phyloP scores from a whole-genome alignment of 805 yeast species.

The Candida golubevii region DNA sequence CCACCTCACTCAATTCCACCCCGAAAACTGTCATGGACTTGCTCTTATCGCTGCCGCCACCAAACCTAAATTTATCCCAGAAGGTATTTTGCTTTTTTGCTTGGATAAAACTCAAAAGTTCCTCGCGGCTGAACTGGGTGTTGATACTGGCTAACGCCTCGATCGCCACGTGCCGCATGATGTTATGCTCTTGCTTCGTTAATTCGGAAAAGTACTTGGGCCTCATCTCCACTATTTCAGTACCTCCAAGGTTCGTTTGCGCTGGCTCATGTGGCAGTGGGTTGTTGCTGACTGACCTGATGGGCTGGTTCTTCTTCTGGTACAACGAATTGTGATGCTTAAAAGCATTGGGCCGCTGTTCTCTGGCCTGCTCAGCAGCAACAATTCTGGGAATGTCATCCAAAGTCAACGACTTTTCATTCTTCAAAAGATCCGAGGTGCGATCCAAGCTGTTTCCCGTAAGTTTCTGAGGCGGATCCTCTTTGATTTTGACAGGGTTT shows the following conservation, averaged over 20 bases:
- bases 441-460: slow-evolving; percentile 44
- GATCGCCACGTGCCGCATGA: slow-evolving; percentile 56
- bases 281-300: slow-evolving; percentile 16
- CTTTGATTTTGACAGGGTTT: slow-evolving; percentile 29
- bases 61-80: slow-evolving; percentile 51
- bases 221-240: neutral
- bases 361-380: slow-evolving; percentile 94
- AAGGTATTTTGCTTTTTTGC: slow-evolving; percentile 42
- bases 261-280: slow-evolving; percentile 11
- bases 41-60: slow-evolving; percentile 22
- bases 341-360: slow-evolving; percentile 87
- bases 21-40: slow-evolving; percentile 61
- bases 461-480: slow-evolving; percentile 35
- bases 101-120: slow-evolving; percentile 39
- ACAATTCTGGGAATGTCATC: slow-evolving; percentile 97
- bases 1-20: slow-evolving; percentile 62
- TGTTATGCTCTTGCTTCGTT: slow-evolving; percentile 49
- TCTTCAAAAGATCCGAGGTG: slow-evolving; percentile 66
- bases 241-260: slow-evolving; percentile 1
- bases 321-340: slow-evolving; percentile 61
- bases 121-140: slow-evolving; percentile 26
- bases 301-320: slow-evolving; percentile 27
- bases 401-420: slow-evolving; percentile 80
- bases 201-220: slow-evolving; percentile 61
- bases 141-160: slow-evolving; percentile 42